Evolutionary conservation across 2,329 filamentous ascomycete genomes (phyloP).

Genomic region (Hymenoscyphus albidus): DNA sequence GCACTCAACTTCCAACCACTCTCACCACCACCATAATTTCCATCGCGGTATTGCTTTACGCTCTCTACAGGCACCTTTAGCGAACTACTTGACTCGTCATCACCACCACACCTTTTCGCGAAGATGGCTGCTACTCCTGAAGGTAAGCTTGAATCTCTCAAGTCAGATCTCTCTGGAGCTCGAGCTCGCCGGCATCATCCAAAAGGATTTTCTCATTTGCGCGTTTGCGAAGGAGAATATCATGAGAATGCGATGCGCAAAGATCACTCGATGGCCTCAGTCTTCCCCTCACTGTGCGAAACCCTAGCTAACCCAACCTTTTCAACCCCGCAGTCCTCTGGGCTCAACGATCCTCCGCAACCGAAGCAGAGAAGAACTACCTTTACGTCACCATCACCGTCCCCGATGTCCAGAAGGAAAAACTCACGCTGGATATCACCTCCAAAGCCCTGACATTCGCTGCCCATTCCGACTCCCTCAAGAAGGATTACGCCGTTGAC

Average conservation of each 20-base stretch:
- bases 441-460: conserved; percentile 74
- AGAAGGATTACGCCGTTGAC: conserved; percentile 79
- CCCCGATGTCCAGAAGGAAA: conserved; percentile 72
- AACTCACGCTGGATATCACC: conserved; percentile 80
- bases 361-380: conserved; percentile 84
- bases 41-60: not conserved
- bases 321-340: conserved; percentile 68
- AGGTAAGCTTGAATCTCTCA: conserved; percentile 29
- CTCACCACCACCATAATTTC: not conserved
- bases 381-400: conserved; percentile 90
- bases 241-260: not conserved
- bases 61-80: not conserved
- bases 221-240: not conserved
- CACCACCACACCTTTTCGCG: not conserved
- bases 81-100: not conserved
- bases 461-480: conserved; percentile 78
- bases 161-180: not conserved
- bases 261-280: not conserved
- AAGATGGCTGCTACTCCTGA: conserved; percentile 31
- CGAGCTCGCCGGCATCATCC: not conserved
- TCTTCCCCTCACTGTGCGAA: conserved; percentile 3
- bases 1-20: not conserved
- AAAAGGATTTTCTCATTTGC: not conserved
- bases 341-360: conserved; percentile 88
- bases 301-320: conserved; percentile 11